Percentiles rank a stretch among this genome's conserved stretches.
Conservation (phyloP, 2,329 filamentous ascomycete genomes). For the Microsporum ferrugineum region DNA sequence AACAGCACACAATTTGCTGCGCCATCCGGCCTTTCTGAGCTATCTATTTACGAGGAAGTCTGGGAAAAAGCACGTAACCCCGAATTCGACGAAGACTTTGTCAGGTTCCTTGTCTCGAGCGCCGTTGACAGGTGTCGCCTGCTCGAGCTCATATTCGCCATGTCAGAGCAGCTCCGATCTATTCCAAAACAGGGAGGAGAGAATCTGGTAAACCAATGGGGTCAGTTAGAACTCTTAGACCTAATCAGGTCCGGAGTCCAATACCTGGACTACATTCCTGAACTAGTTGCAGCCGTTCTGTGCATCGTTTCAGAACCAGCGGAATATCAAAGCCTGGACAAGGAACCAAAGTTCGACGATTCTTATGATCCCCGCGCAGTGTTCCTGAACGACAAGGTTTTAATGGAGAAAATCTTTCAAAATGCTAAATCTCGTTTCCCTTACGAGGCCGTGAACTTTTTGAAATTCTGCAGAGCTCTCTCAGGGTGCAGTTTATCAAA, state of each 20-base stretch:
- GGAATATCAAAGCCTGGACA: conserved; percentile 15
- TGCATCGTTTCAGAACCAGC: conserved; percentile 46
- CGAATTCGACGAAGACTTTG: conserved; percentile 36
- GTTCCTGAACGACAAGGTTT: conserved; percentile 45
- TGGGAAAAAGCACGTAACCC: conserved; percentile 35
- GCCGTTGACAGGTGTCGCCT: conserved; percentile 38
- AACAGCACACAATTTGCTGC: conserved; percentile 26
- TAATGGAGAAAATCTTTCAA: conserved; percentile 51
- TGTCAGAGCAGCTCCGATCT: conserved; percentile 36
- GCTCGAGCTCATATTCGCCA: conserved; percentile 37
- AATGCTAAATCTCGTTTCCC: conserved; percentile 69
- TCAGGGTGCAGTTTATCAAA: conserved; percentile 37
- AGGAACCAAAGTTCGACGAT: conserved; percentile 13
- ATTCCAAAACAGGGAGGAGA: conserved; percentile 41
- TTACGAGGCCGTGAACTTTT: conserved; percentile 69
- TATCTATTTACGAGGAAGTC: conserved; percentile 38
- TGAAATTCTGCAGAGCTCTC: conserved; percentile 58
- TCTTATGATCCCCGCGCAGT: conserved; percentile 34
- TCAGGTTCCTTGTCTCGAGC: conserved; percentile 37
- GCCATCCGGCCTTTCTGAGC: conserved; percentile 23
- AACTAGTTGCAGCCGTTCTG: conserved; percentile 56
- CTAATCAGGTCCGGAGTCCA: conserved; percentile 57
- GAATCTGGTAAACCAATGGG: conserved; percentile 47
- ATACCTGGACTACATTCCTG: conserved; percentile 59
- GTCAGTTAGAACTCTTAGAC: conserved; percentile 56